Evolutionary conservation across 2,329 filamentous ascomycete species (phyloP).

Genomic region (Xylaria digitata): DNA sequence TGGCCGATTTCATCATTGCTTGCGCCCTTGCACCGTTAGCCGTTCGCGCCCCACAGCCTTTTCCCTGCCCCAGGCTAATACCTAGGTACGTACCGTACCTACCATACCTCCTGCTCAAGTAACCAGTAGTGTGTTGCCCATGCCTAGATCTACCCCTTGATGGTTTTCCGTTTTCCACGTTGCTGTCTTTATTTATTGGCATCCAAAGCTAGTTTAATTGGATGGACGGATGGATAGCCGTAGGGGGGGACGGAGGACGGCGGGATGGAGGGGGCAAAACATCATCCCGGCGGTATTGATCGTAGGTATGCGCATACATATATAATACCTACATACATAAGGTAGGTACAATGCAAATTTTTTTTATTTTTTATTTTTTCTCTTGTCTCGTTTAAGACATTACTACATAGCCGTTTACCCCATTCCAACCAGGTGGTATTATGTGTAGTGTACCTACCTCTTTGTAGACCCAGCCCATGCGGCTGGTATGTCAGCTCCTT

Average conservation of each 20-base stretch:
- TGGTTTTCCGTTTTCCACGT: constrained; percentile 21
- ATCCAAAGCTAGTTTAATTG: too few relatives aligned
- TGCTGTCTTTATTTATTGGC: not conserved
- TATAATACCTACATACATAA: too few relatives aligned
- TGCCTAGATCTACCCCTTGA: not conserved
- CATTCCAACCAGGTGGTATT: constrained; percentile 9
- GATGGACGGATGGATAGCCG: too few relatives aligned
- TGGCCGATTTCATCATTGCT: constrained; percentile 33
- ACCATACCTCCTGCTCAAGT: too few relatives aligned
- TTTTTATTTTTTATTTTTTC: not conserved
- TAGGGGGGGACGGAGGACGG: too few relatives aligned
- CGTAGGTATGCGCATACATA: too few relatives aligned
- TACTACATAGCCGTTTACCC: not conserved
- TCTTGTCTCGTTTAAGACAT: not conserved
- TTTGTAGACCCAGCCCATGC: constrained; percentile 8
- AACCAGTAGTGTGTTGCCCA: too few relatives aligned
- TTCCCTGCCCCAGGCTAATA: not conserved
- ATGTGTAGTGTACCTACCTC: not conserved
- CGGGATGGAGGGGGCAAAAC: too few relatives aligned
- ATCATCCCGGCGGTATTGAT: too few relatives aligned
- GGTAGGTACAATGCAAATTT: too few relatives aligned
- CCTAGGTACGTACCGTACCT: too few relatives aligned
- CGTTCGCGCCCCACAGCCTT: constrained; percentile 16
- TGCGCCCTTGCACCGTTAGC: not conserved
- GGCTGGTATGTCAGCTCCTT: constrained; percentile 14